phyloP scores from a whole-genome alignment of 495 filamentous ascomycete genomes.

The Rusavskia elegans region DNA sequence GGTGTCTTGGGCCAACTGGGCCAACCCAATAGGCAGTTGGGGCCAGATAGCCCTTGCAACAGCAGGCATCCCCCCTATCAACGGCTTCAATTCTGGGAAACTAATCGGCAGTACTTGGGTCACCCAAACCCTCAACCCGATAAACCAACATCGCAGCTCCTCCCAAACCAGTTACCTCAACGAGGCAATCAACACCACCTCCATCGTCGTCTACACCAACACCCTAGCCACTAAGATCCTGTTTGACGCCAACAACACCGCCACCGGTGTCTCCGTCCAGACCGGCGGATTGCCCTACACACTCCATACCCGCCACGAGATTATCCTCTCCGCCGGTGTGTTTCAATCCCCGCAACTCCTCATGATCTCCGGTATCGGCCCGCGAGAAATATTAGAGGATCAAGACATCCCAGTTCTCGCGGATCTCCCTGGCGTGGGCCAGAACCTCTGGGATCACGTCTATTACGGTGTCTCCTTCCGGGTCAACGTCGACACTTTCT shows the following conservation, averaged over 20 bases:
- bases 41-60: slow-evolving; percentile 8
- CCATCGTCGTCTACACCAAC: slow-evolving; percentile 18
- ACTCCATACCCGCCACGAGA: slow-evolving; percentile 31
- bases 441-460: slow-evolving; percentile 38
- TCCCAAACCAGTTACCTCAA: slow-evolving; percentile 14
- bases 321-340: slow-evolving; percentile 39
- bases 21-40: slow-evolving; percentile 14
- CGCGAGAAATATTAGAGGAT: slow-evolving; percentile 17
- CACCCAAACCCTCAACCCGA: slow-evolving; percentile 6
- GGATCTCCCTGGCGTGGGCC: slow-evolving; percentile 45
- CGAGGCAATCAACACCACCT: not conserved
- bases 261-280: slow-evolving; percentile 32
- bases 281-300: slow-evolving; percentile 18
- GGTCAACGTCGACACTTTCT: slow-evolving; percentile 14
- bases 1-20: slow-evolving; percentile 23
- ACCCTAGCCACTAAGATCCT: slow-evolving; percentile 28
- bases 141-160: slow-evolving; percentile 7
- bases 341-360: slow-evolving; percentile 33
- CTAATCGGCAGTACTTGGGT: slow-evolving; percentile 14
- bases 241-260: slow-evolving; percentile 26
- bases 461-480: slow-evolving; percentile 14
- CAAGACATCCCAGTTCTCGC: slow-evolving; percentile 31
- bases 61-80: slow-evolving; percentile 13
- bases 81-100: slow-evolving; percentile 17
- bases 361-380: slow-evolving; percentile 31